Percentiles rank a stretch among this genome's conserved stretches.
Evolutionary conservation across 352 stramenopile genomes (phyloP).

Genomic region (Phytophthora pini): DNA sequence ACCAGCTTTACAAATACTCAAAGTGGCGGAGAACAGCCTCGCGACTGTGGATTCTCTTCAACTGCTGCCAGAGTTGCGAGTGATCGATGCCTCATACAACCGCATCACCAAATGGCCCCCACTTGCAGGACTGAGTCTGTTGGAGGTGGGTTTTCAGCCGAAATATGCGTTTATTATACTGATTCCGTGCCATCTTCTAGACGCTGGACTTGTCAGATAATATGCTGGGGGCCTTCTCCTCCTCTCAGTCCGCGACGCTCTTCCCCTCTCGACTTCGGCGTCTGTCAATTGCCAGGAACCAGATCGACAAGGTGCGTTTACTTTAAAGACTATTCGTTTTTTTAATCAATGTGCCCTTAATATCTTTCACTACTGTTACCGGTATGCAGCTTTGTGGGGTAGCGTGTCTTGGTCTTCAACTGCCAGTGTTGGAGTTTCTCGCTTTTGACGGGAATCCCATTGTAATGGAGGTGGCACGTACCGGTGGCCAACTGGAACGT

Average conservation of each 20-base stretch:
- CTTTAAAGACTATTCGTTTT: neutral
- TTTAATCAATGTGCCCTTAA: neutral
- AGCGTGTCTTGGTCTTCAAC: constrained; percentile 43
- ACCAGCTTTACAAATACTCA: constrained; percentile 50
- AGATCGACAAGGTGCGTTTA: constrained; percentile 59
- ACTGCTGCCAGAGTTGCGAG: constrained; percentile 37
- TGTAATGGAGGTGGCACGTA: constrained; percentile 36
- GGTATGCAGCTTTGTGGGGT: constrained; percentile 54
- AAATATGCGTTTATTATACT: neutral
- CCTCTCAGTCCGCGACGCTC: constrained; percentile 23
- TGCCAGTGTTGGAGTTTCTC: constrained; percentile 52
- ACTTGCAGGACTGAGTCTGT: constrained; percentile 36
- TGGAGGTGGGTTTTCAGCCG: constrained; percentile 48
- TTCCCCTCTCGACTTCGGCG: constrained; percentile 53
- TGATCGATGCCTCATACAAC: constrained; percentile 71
- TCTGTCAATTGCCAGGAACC: constrained; percentile 63
- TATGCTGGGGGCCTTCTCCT: constrained; percentile 45
- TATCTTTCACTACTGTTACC: neutral
- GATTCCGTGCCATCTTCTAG: constrained; percentile 29
- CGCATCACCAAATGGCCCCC: constrained; percentile 62
- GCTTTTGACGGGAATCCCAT: constrained; percentile 57
- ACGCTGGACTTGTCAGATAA: constrained; percentile 72
- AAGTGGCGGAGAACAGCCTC: constrained; percentile 67
- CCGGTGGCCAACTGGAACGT: constrained; percentile 47
- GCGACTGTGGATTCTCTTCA: constrained; percentile 49